Conservation (phyloP, 169 alveolate species). For the Plasmodium blacklocki region DNA sequence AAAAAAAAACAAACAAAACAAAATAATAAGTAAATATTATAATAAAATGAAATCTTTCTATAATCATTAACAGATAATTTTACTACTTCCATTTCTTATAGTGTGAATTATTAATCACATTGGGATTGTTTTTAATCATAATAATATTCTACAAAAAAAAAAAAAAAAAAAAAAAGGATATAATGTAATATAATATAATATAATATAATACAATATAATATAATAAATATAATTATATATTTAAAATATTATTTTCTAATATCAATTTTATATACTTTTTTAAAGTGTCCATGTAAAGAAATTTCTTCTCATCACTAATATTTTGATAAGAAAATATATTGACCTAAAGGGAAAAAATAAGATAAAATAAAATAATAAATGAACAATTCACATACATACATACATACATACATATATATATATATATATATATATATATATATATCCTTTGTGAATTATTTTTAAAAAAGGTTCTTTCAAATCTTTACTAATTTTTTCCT, state of each 20-base stretch:
- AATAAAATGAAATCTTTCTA: too few species aligned
- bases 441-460: neutral
- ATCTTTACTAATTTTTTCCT: constrained; percentile 54
- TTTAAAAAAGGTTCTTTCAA: neutral
- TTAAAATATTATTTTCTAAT: too few species aligned
- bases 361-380: neutral
- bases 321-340: constrained; percentile 70
- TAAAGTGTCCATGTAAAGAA: constrained; percentile 50
- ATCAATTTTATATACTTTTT: constrained; percentile 22
- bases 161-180: too few species aligned
- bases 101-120: neutral
- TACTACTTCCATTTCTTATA: too few species aligned
- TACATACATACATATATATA: neutral
- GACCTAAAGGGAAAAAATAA: constrained; percentile 3
- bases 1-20: too few species aligned
- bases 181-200: neutral
- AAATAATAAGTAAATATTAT: too few species aligned
- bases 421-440: constrained; percentile 8
- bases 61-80: too few species aligned
- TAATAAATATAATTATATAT: neutral
- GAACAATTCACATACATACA: neutral
- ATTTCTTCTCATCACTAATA: constrained; percentile 68
- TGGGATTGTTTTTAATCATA: neutral
- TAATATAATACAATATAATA: neutral
- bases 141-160: neutral